phyloP scores from a whole-genome alignment of 768 basidiomycete genomes.

The Phlebiopsis gigantea region DNA sequence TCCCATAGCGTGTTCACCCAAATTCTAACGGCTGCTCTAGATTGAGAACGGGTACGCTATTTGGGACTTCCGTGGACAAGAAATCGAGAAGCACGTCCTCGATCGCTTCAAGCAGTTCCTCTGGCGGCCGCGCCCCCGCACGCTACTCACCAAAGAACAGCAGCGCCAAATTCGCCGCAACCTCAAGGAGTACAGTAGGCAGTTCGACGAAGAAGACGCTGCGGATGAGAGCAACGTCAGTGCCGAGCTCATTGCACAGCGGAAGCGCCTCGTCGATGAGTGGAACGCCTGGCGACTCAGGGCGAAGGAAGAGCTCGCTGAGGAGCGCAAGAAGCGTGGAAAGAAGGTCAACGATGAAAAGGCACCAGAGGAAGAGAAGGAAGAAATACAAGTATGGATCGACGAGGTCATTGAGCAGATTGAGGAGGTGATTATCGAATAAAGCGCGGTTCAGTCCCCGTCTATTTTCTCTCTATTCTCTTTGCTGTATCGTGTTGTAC shows the following conservation, averaged over 20 bases:
- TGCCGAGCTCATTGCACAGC: constrained; percentile 85
- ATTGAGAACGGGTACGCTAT: constrained; percentile 94
- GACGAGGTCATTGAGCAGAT: constrained; percentile 91
- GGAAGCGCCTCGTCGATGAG: constrained; percentile 92
- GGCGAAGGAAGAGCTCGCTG: constrained; percentile 61
- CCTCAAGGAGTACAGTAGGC: constrained; percentile 83
- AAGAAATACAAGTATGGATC: constrained; percentile 91
- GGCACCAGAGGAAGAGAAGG: constrained; percentile 57
- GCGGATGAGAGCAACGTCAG: constrained; percentile 92
- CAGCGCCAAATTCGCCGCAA: constrained; percentile 84
- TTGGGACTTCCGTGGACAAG: constrained; percentile 98
- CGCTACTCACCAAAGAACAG: constrained; percentile 81
- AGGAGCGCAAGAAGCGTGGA: constrained; percentile 40
- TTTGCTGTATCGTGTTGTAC: not conserved
- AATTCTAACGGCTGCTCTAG: constrained; percentile 37
- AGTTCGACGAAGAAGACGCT: constrained; percentile 96
- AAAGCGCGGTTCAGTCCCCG: not conserved
- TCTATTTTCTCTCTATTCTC: not conserved
- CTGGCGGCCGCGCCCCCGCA: constrained; percentile 94
- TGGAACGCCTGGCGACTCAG: constrained; percentile 96
- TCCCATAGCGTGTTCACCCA: not conserved
- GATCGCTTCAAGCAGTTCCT: constrained; percentile 99
- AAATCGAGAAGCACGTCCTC: constrained; percentile 78
- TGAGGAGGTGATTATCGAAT: constrained; percentile 72
- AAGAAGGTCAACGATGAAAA: constrained; percentile 30